Evolutionary conservation across 2,329 filamentous ascomycete genomes (phyloP).

Genomic region (Aspergillus pseudonomiae): DNA sequence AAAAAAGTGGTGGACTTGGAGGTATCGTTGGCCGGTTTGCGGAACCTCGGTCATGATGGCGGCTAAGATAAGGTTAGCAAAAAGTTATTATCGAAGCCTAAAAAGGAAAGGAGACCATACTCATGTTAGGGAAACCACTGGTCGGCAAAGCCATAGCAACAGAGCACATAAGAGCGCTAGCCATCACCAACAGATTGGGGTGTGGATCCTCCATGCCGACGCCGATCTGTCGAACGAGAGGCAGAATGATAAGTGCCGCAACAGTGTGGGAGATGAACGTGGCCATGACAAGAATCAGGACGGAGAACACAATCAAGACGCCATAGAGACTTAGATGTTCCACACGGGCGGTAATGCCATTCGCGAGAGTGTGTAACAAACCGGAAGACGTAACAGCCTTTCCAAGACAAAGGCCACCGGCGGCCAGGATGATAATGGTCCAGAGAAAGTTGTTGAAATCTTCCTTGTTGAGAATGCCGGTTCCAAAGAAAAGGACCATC

Average conservation of each 20-base stretch:
- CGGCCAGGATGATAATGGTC: constrained; percentile 98
- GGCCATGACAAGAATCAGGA: constrained; percentile 84
- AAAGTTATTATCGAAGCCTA: constrained; percentile 18
- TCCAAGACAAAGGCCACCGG: constrained; percentile 86
- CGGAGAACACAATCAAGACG: constrained; percentile 82
- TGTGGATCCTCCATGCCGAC: constrained; percentile 83
- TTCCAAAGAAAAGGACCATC: constrained; percentile 93
- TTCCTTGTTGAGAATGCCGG: constrained; percentile 94
- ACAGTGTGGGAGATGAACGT: constrained; percentile 99
- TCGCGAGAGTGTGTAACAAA: constrained; percentile 83
- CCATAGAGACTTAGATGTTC: constrained; percentile 81
- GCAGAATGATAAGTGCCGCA: constrained; percentile 90
- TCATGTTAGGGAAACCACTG: constrained; percentile 98
- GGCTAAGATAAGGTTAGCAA: constrained; percentile 55
- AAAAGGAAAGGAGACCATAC: constrained; percentile 60
- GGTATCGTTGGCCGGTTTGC: constrained; percentile 84
- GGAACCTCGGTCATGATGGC: constrained; percentile 99
- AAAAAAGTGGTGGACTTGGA: constrained; percentile 92
- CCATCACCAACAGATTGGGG: constrained; percentile 95
- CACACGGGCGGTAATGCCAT: constrained; percentile 72
- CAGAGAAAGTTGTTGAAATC: constrained; percentile 99
- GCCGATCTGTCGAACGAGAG: constrained; percentile 85
- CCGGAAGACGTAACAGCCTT: constrained; percentile 94
- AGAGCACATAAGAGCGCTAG: constrained; percentile 90
- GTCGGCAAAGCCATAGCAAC: constrained; percentile 98